These are phyloP conservation scores for Labyrinthula sp. DNA, from an alignment of 352 stramenopile species.

Conservation along the genomic window DNA sequence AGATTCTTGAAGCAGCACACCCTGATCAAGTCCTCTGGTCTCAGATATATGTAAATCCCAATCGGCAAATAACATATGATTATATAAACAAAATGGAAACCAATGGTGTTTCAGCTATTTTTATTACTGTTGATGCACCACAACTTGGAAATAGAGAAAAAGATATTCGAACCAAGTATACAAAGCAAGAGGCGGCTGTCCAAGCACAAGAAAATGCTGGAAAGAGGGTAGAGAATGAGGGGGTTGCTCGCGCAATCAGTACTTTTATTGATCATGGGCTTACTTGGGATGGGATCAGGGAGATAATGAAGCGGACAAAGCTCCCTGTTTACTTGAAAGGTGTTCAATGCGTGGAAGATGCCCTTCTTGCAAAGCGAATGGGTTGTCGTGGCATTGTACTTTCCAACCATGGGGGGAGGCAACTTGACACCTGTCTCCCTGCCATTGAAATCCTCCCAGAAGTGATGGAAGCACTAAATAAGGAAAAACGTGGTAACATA, in stretches of 20 bases:
- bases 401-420: constrained; percentile 72
- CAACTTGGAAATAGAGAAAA: constrained; percentile 77
- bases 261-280: constrained; percentile 75
- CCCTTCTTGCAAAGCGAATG: constrained; percentile 57
- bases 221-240: constrained; percentile 32
- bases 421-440: constrained; percentile 61
- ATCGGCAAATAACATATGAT: constrained; percentile 62
- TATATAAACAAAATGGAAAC: constrained; percentile 70
- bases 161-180: constrained; percentile 74
- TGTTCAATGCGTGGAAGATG: constrained; percentile 71
- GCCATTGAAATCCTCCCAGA: constrained; percentile 71
- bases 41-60: constrained; percentile 87
- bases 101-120: constrained; percentile 67
- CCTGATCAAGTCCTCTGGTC: constrained; percentile 65
- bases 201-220: constrained; percentile 37
- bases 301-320: constrained; percentile 36
- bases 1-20: constrained; percentile 42
- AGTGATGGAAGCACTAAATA: constrained; percentile 54
- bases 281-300: constrained; percentile 70
- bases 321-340: constrained; percentile 77
- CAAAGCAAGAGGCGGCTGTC: constrained; percentile 34
- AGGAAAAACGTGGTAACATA: too few species aligned
- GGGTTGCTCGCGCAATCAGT: constrained; percentile 48
- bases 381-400: constrained; percentile 69
- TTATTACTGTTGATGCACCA: constrained; percentile 80